Percentiles rank a stretch among this genome's conserved stretches.
These are phyloP conservation scores for Aspergillus tanneri DNA, from an alignment of 2,329 filamentous ascomycete genomes.

Conservation along the genomic window DNA sequence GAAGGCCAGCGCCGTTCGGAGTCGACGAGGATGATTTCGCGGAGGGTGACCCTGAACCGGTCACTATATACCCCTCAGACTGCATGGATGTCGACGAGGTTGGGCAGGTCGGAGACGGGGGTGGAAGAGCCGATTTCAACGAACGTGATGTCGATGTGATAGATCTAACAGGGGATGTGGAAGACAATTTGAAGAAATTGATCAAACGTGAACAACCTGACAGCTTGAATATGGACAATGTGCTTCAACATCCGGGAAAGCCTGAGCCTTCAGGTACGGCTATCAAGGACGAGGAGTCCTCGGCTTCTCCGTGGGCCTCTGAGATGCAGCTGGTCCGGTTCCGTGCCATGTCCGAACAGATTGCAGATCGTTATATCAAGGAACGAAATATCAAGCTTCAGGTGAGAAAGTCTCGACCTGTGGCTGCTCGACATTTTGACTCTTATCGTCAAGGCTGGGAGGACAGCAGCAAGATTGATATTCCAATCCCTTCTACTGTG, in stretches of 20 bases:
- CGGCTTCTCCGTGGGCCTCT: slow-evolving; percentile 17
- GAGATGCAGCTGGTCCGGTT: slow-evolving; percentile 19
- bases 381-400: slow-evolving; percentile 16
- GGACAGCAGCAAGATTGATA: slow-evolving; percentile 9
- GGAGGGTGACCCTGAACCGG: slow-evolving; percentile 1
- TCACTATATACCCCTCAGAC: background rate
- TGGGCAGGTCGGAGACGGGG: background rate
- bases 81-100: slow-evolving; percentile 3
- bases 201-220: slow-evolving; percentile 8
- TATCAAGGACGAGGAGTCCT: slow-evolving; percentile 6
- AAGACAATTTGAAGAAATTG: slow-evolving; percentile 14
- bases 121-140: slow-evolving; percentile 14
- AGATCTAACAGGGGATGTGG: slow-evolving; percentile 16
- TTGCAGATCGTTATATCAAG: slow-evolving; percentile 21
- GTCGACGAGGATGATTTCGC: background rate
- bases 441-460: slow-evolving; percentile 10
- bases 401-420: background rate
- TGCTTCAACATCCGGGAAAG: background rate
- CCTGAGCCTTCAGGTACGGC: background rate
- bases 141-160: slow-evolving; percentile 18
- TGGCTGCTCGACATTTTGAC: background rate
- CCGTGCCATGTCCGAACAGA: slow-evolving; percentile 17
- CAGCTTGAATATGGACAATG: background rate
- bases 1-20: background rate
- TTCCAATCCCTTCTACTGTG: background rate